A percentile compares a stretch with the other conserved stretches of the same genome.
phyloP scores from a whole-genome alignment of 225 moss, liverwort and hornwort species.

The Bryoerythrophyllum caledonicum region DNA sequence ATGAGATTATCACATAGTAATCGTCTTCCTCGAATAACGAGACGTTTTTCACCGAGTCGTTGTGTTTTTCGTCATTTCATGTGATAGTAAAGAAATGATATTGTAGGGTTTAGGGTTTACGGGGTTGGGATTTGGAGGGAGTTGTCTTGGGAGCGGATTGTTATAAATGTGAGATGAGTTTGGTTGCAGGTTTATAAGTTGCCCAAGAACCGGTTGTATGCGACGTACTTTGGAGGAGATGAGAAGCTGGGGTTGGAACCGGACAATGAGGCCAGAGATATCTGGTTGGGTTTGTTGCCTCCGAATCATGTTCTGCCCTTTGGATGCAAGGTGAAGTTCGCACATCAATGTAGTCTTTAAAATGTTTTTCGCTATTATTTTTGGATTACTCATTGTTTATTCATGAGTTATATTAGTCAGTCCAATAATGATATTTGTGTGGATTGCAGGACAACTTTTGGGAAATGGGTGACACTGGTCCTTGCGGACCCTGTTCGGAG shows the following conservation, averaged over 20 bases:
- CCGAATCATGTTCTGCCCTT: conserved; percentile 49
- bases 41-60: too few relatives aligned
- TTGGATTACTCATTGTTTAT: neutral
- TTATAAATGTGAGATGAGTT: neutral
- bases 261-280: conserved; percentile 50
- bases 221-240: conserved; percentile 68
- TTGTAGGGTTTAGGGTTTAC: too few relatives aligned
- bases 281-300: conserved; percentile 51
- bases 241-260: conserved; percentile 43
- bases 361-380: neutral
- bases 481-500: conserved; percentile 65
- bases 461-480: conserved; percentile 72
- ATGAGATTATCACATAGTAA: too few relatives aligned
- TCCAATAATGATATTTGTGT: neutral
- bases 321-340: conserved; percentile 45
- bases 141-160: too few relatives aligned
- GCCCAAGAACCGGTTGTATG: conserved; percentile 62
- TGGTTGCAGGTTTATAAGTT: conserved; percentile 46
- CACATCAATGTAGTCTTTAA: too few relatives aligned
- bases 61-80: too few relatives aligned
- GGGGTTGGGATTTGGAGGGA: too few relatives aligned
- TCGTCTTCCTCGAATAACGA: too few relatives aligned
- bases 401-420: neutral
- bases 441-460: conserved; percentile 63
- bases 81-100: too few relatives aligned